Percentiles rank a stretch among this genome's conserved stretches.
Evolutionary conservation across 768 basidiomycete species (phyloP).

Genomic region (Gloeopeniophorella convolvens): DNA sequence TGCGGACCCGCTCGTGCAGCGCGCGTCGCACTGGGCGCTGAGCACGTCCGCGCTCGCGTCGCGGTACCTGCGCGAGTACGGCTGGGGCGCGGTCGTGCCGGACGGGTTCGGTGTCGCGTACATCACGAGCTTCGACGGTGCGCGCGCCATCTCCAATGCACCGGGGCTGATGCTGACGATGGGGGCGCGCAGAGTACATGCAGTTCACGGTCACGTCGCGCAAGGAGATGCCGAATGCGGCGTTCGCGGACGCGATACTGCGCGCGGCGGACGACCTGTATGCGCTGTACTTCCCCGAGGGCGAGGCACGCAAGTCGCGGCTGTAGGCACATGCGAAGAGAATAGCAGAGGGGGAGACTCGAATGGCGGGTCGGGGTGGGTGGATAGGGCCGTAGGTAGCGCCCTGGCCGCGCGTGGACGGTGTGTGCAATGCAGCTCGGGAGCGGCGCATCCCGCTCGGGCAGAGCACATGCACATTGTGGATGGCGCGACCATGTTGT

Average conservation of each 20-base stretch:
- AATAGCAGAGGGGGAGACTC: too few relatives aligned
- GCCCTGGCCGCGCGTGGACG: too few relatives aligned
- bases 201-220: conserved; percentile 87
- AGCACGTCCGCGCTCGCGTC: conserved; percentile 88
- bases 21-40: conserved; percentile 78
- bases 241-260: conserved; percentile 65
- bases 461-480: too few relatives aligned
- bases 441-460: too few relatives aligned
- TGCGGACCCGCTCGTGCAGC: conserved; percentile 63
- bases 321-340: too few relatives aligned
- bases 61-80: conserved; percentile 78
- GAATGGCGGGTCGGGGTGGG: too few relatives aligned
- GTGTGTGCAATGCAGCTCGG: too few relatives aligned
- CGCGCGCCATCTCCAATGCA: conserved; percentile 19
- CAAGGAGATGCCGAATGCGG: conserved; percentile 72
- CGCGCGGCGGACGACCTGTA: conserved; percentile 64
- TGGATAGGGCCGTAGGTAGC: too few relatives aligned
- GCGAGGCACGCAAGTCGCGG: conserved; percentile 8
- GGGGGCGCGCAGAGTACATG: conserved; percentile 49
- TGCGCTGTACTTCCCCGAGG: conserved; percentile 35
- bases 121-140: conserved; percentile 82
- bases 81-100: conserved; percentile 94
- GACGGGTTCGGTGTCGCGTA: conserved; percentile 95
- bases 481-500: too few relatives aligned
- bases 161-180: background rate